A percentile compares a stretch with the other conserved stretches of the same genome.
phyloP scores from a whole-genome alignment of 140 eudicot species.

The Artemisia princeps region DNA sequence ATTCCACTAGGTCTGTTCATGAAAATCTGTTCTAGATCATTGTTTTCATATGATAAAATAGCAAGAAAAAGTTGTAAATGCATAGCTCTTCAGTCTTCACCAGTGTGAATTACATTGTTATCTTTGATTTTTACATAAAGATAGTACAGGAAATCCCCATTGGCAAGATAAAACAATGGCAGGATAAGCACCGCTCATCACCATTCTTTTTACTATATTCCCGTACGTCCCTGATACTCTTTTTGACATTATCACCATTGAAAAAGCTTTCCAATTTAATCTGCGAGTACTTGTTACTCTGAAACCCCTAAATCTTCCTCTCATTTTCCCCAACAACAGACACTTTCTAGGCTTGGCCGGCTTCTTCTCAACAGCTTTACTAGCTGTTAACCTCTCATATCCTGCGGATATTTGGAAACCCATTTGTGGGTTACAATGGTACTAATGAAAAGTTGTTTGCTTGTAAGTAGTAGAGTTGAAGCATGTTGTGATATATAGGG shows the following conservation, averaged over 20 bases:
- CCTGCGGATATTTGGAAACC: conserved; percentile 6
- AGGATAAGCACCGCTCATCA: conserved; percentile 4
- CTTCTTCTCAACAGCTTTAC: not conserved
- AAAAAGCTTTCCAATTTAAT: conserved; percentile 11
- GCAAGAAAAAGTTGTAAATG: not conserved
- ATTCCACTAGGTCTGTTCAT: not conserved
- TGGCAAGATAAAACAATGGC: conserved; percentile 14
- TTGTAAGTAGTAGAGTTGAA: not conserved
- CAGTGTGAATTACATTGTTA: not conserved
- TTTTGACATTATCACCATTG: not conserved
- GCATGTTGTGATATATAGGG: conserved; percentile 15
- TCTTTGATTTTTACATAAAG: conserved; percentile 5
- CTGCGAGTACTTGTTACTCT: conserved; percentile 8
- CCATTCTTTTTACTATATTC: conserved; percentile 4
- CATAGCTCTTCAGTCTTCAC: not conserved
- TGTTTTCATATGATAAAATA: not conserved
- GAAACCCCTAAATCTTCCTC: conserved; percentile 9
- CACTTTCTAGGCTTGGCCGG: conserved; percentile 5
- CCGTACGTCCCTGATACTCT: not conserved
- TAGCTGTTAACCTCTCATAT: not conserved
- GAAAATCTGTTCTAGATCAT: not conserved
- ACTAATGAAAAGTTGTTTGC: not conserved
- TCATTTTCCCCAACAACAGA: conserved; percentile 8
- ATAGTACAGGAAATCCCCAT: conserved; percentile 20
- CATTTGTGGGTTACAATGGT: not conserved